These are phyloP conservation scores for Nicotiana undulata DNA, from an alignment of 257 asterid genomes.

Conservation along the genomic window DNA sequence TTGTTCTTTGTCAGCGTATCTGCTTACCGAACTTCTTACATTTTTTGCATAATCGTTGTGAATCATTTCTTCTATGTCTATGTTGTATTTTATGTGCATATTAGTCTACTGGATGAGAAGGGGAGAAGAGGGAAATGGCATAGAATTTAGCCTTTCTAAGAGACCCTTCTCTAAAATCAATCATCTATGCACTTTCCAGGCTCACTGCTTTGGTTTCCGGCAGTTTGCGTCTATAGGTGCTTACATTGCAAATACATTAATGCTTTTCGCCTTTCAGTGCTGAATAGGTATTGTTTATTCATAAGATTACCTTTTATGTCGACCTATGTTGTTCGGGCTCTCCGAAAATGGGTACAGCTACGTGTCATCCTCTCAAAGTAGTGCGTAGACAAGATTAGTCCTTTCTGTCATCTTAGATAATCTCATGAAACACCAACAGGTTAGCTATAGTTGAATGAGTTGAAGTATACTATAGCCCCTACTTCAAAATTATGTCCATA, in stretches of 20 bases:
- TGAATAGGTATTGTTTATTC: background rate
- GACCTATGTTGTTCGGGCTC: too few species aligned
- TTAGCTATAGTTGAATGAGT: too few species aligned
- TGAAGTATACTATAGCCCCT: too few species aligned
- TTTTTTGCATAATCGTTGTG: background rate
- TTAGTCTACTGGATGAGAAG: slow-evolving; percentile 1
- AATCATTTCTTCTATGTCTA: background rate
- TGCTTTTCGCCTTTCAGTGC: background rate
- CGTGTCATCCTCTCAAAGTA: too few species aligned
- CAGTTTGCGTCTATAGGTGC: slow-evolving; percentile 13
- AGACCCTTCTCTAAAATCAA: slow-evolving; percentile 22
- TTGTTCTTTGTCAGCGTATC: slow-evolving; percentile 2
- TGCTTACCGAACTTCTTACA: slow-evolving; percentile 19
- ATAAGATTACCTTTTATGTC: background rate
- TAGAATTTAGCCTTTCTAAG: slow-evolving; percentile 4
- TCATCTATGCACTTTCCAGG: slow-evolving; percentile 16
- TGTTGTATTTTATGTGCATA: background rate
- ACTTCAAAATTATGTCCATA: too few species aligned
- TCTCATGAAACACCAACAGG: too few species aligned
- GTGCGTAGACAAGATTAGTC: too few species aligned
- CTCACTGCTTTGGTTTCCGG: slow-evolving; percentile 4
- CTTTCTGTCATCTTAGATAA: too few species aligned
- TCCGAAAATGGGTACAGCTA: too few species aligned
- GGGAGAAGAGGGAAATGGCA: slow-evolving; percentile 4
- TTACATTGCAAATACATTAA: background rate